Evolutionary conservation across 257 asterid species (phyloP).

Genomic region (Scutellaria minor): DNA sequence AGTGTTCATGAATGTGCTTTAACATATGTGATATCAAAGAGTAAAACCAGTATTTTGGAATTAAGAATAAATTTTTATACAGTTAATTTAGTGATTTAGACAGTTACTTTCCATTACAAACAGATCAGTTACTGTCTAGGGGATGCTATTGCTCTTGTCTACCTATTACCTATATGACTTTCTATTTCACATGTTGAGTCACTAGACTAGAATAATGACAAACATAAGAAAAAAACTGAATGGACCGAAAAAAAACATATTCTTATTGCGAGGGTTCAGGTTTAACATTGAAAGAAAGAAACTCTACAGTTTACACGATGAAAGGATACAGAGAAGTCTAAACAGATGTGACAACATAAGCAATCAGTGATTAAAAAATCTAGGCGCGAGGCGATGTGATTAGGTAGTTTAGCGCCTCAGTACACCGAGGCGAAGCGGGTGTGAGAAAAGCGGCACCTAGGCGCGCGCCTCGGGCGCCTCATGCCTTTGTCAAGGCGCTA

Average conservation of each 20-base stretch:
- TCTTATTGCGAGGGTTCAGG: neutral
- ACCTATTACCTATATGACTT: neutral
- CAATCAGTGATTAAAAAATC: no score
- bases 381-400: no score
- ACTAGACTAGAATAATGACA: slow-evolving; percentile 13
- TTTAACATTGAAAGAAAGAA: neutral
- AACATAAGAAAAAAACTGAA: neutral
- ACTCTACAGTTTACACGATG: neutral
- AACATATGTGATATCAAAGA: slow-evolving; percentile 10
- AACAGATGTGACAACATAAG: neutral
- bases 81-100: slow-evolving; percentile 1
- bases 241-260: no score
- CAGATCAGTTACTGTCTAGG: neutral
- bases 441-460: no score
- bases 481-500: no score
- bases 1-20: slow-evolving; percentile 20
- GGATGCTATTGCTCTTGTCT: neutral
- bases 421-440: no score
- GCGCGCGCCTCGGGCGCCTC: no score
- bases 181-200: neutral
- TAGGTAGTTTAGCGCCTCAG: no score
- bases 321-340: neutral
- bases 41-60: slow-evolving; percentile 9
- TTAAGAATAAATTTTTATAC: neutral
- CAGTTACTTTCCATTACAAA: neutral